Conservation (phyloP, 306 rosid genomes). For the Coriaria nepalensis region DNA sequence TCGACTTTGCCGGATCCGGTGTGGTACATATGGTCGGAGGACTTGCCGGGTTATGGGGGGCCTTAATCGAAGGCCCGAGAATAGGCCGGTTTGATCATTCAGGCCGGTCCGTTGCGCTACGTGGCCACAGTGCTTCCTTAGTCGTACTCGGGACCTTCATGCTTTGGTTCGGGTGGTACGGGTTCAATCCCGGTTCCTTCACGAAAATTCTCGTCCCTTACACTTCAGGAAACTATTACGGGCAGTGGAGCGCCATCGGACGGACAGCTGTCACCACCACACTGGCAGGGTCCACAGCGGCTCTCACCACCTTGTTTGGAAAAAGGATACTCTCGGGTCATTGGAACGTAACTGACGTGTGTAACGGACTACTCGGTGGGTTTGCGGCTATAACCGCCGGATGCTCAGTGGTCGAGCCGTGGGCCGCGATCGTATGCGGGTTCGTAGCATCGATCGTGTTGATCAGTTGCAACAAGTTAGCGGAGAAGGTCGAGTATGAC, state of each 20-base stretch:
- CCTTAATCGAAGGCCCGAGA: conserved; percentile 67
- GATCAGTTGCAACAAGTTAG: conserved; percentile 49
- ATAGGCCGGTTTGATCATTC: conserved; percentile 65
- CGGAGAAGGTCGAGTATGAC: conserved; percentile 43
- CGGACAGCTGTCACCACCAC: conserved; percentile 90
- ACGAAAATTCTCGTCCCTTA: conserved; percentile 33
- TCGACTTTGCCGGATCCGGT: conserved; percentile 88
- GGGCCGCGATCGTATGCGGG: conserved; percentile 87
- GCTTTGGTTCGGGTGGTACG: conserved; percentile 98
- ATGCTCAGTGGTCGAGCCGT: conserved; percentile 83
- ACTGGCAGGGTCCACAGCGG: conserved; percentile 66
- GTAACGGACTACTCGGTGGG: conserved; percentile 78
- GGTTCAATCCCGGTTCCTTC: conserved; percentile 89
- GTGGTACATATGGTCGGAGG: conserved; percentile 94
- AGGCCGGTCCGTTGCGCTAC: conserved; percentile 33
- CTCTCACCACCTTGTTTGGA: conserved; percentile 72
- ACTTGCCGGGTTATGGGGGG: conserved; percentile 82
- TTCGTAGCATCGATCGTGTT: conserved; percentile 50
- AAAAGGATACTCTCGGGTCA: conserved; percentile 72
- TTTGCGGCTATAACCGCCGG: conserved; percentile 84
- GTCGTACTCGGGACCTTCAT: conserved; percentile 73
- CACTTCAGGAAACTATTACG: conserved; percentile 33
- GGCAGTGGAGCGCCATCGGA: conserved; percentile 86
- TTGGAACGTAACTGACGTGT: conserved; percentile 86
- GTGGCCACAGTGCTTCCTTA: conserved; percentile 62